Evolutionary conservation across 192 early-diverging fungal genomes (phyloP).

Genomic region (Gamsiella multidivaricata): DNA sequence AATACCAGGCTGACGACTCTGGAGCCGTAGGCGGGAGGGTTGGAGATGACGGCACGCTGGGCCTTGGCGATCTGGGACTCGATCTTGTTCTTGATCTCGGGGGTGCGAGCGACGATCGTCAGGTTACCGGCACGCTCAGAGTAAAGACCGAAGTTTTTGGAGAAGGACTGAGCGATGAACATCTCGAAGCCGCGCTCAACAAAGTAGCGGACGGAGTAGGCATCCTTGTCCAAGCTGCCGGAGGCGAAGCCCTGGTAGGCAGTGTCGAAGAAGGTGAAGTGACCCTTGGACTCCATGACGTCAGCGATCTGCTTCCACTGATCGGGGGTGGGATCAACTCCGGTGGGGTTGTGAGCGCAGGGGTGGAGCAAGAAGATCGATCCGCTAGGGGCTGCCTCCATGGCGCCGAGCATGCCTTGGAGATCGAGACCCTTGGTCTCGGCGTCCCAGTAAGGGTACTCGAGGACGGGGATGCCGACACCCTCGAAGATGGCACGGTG

Average conservation of each 20-base stretch:
- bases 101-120: slow-evolving; percentile 73
- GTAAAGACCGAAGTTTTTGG: slow-evolving; percentile 99
- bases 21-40: slow-evolving; percentile 90
- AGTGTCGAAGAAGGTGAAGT: slow-evolving; percentile 97
- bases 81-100: slow-evolving; percentile 66
- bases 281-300: slow-evolving; percentile 77
- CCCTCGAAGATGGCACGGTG: slow-evolving; percentile 90
- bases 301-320: slow-evolving; percentile 95
- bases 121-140: slow-evolving; percentile 89
- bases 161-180: slow-evolving; percentile 91
- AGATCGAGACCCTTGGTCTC: slow-evolving; percentile 81
- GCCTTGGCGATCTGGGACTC: slow-evolving; percentile 87
- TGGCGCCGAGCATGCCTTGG: slow-evolving; percentile 75
- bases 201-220: slow-evolving; percentile 94
- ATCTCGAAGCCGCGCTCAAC: slow-evolving; percentile 91
- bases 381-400: slow-evolving; percentile 76
- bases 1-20: slow-evolving; percentile 87
- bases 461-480: slow-evolving; percentile 84
- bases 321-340: slow-evolving; percentile 94
- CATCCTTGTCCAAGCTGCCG: slow-evolving; percentile 91
- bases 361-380: slow-evolving; percentile 94
- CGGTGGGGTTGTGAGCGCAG: slow-evolving; percentile 99
- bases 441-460: slow-evolving; percentile 94
- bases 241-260: slow-evolving; percentile 99
- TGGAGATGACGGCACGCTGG: slow-evolving; percentile 89